Evolutionary conservation across 1,139 yeast species (phyloP), one percentile per base, ranked within the genome.

Genomic region (Wickerhamomyces sp.): DNA sequence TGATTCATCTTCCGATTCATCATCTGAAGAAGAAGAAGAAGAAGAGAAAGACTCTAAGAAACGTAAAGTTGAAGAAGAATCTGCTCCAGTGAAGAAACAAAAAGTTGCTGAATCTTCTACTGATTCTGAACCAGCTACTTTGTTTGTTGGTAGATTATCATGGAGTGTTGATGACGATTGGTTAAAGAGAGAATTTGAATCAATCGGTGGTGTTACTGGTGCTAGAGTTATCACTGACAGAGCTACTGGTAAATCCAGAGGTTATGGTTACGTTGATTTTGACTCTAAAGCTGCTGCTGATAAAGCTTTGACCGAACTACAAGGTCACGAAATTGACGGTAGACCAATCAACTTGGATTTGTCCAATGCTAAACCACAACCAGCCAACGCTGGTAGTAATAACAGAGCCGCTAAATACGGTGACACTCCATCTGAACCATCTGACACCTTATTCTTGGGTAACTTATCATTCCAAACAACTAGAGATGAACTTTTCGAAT

Each of bases 211-310:
- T 65, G 92, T 89, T 46, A 58, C 77, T 35, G 65, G 81, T 56
- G 97, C 97, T 51, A 84, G 98, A 72, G 96, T 92, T 54, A 86
- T 92, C 61, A 80, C 82, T 69, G 97, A 92, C 68, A 83, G 94
- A 70, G 85, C 81, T 51, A 75, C 94, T 43, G 96, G 96, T 56
- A 86, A 87, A 70, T 87, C 96, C 41, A 83, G 94, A 76, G 98
- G 98, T 64, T 92, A 85, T 74, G 98, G 98, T 59, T 92, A 92
- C 70, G 96, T 92, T 65, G 98, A 92, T 64, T 92, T 92, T 61
- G 88, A 80, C 56, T 67, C 74, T 56, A 78, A 78, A 58, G 75
- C 77, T 32, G 73, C 71, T 46, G 98, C 97, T 51, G 90, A 87
- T 65, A 81, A 81, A 67, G 97, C 98, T n/a, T 69, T 90, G 49